Conservation (phyloP, 306 rosid species). For the Quercus mongolica region DNA sequence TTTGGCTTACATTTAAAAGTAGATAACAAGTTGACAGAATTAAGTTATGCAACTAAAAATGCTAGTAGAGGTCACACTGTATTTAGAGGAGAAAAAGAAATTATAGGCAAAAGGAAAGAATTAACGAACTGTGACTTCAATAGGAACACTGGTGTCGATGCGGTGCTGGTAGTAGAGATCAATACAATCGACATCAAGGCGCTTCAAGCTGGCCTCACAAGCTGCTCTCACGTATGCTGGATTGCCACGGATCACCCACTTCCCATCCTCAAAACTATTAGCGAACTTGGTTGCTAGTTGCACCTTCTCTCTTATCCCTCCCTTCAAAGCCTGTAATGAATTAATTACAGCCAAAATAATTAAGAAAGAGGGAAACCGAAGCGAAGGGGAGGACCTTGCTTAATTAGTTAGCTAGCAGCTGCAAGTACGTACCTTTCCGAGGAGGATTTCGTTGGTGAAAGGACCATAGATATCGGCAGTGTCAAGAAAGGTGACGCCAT, state of each 20-base stretch:
- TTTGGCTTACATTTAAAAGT: no score
- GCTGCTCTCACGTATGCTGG: constrained; percentile 68
- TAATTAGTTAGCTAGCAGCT: no score
- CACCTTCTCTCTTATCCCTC: constrained; percentile 39
- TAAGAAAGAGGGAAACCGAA: no score
- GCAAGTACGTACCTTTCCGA: neutral
- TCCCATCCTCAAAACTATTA: neutral
- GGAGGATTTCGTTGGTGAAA: neutral
- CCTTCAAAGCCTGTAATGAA: constrained; percentile 34
- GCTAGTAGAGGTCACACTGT: no score
- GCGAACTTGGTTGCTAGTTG: constrained; percentile 69
- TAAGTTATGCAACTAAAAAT: no score
- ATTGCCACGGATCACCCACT: constrained; percentile 46
- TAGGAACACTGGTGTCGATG: constrained; percentile 57
- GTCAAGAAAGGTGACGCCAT: constrained; percentile 45
- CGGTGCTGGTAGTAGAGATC: constrained; percentile 83
- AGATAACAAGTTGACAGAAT: no score
- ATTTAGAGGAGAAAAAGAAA: no score
- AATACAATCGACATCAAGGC: constrained; percentile 47
- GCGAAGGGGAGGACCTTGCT: no score
- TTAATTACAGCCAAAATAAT: no score
- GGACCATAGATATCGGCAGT: constrained; percentile 49
- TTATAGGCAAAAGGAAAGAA: neutral
- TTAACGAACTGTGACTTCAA: constrained; percentile 64
- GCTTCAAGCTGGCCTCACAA: constrained; percentile 61